These are phyloP conservation scores for Karstenula rhodostoma DNA, from an alignment of 2,329 filamentous ascomycete species.

Conservation along the genomic window DNA sequence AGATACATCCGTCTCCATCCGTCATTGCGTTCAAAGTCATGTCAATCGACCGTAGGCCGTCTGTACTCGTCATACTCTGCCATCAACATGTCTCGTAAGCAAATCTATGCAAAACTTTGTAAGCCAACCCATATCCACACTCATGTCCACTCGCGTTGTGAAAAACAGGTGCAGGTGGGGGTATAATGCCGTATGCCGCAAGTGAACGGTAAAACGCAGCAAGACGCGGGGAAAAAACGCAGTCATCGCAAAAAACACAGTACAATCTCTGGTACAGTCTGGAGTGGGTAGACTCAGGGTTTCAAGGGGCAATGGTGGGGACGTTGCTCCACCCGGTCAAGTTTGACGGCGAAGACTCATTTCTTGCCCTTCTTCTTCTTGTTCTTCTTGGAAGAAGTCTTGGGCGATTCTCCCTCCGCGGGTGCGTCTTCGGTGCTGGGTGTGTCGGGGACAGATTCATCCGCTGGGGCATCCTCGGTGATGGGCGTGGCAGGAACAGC, in stretches of 20 bases:
- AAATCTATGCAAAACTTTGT: slow-evolving; percentile 10
- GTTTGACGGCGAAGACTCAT: not conserved
- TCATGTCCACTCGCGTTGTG: slow-evolving; percentile 10
- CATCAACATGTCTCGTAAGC: slow-evolving; percentile 1
- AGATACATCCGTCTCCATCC: not conserved
- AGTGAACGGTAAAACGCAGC: slow-evolving; percentile 5
- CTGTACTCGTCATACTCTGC: slow-evolving; percentile 9
- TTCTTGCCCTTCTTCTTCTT: slow-evolving; percentile 14
- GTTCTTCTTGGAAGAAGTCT: slow-evolving; percentile 1
- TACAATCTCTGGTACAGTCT: slow-evolving; percentile 10
- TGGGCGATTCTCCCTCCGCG: not conserved
- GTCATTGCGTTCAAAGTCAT: slow-evolving; percentile 1
- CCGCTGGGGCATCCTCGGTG: not conserved
- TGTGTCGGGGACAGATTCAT: not conserved
- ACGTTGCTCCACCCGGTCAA: not conserved
- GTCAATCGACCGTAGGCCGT: slow-evolving; percentile 4
- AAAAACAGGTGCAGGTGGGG: slow-evolving; percentile 12
- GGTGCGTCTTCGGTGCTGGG: slow-evolving; percentile 8
- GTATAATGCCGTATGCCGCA: slow-evolving; percentile 20
- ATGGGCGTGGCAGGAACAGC: not conserved
- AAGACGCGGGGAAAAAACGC: not conserved
- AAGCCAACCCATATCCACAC: slow-evolving; percentile 4
- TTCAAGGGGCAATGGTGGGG: not conserved
- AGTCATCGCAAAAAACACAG: slow-evolving; percentile 3
- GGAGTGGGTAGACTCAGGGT: not conserved